Evolutionary conservation across 306 rosid genomes (phyloP), one percentile per base, ranked within the genome.

Genomic region (Hippophae rhamnoides): DNA sequence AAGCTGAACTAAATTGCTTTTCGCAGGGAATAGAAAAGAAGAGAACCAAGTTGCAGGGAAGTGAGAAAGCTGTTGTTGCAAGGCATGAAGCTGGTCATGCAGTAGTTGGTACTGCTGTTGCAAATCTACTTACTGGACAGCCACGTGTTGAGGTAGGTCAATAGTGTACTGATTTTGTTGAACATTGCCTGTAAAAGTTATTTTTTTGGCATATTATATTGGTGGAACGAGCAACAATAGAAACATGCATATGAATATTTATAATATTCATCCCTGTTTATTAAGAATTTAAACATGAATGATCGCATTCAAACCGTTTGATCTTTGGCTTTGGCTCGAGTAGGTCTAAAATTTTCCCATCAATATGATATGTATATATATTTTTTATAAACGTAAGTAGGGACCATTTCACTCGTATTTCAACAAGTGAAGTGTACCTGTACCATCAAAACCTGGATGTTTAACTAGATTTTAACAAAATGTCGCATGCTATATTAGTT

Each of bases 21-120:
- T 62, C 77, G 57, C 76, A 92, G 99, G 99, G 99, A 55, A 92
- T 92, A 60, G 99, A 92, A 67, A 92, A 92, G 84, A 92, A 92
- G 85, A 88, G 88, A 40, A 83, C 93, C 70, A 92, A 82, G 80
- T 80, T 92, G 78, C 79, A 80, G 80, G 99, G 99, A 67, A 63
- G 74, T 72, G 99, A 92, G 82, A 92, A 88, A 69, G 89, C 76
- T 78, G 99, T 88, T 43, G 99, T 92, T 72, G 99, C 99, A 54
- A 86, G 99, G 26, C 99, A 92, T 70, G 99, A 92, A 81, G 99
- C 87, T 70, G 99, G 99, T 63, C 99, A 92, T 81, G 99, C 99
- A 38, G 95, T 92, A 49, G 96, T 92, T 41, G 95, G 99, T 56
- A 92, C 99, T 66, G 96, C 99, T 45, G 92, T 92, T 73, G 96